Conservation (phyloP, 140 eudicot genomes). For the Flaveria floridana region DNA sequence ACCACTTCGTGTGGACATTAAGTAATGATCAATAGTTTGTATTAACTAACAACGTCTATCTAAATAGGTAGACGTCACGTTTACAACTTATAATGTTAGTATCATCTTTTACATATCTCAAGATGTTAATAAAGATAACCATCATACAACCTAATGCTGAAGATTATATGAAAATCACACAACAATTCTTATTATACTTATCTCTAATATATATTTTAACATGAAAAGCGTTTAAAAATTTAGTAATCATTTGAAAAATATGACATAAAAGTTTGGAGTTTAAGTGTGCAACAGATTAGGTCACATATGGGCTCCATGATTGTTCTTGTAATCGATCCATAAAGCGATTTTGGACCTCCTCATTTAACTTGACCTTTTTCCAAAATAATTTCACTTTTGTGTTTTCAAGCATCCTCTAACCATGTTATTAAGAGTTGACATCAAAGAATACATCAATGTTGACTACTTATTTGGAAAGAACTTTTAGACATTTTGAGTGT, state of each 20-base stretch:
- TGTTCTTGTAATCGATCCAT: not conserved
- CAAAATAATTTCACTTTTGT: not conserved
- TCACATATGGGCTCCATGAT: not conserved
- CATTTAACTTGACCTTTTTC: not conserved
- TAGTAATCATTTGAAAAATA: not conserved
- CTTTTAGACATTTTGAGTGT: not conserved
- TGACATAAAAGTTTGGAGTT: not conserved
- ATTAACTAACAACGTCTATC: too few relatives aligned
- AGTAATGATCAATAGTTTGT: too few relatives aligned
- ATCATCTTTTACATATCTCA: too few relatives aligned
- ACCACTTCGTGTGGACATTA: too few relatives aligned
- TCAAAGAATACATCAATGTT: not conserved
- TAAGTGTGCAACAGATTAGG: not conserved
- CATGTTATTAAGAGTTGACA: not conserved
- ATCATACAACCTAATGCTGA: too few relatives aligned
- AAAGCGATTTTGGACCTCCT: not conserved
- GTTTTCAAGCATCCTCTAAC: not conserved
- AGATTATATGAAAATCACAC: too few relatives aligned
- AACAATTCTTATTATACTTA: too few relatives aligned
- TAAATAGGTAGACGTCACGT: too few relatives aligned
- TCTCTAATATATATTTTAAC: too few relatives aligned
- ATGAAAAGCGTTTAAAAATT: too few relatives aligned
- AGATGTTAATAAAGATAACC: too few relatives aligned
- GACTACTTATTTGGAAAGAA: not conserved
- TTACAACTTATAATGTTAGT: too few relatives aligned